Conservation (phyloP, 169 alveolate genomes). For the Eimeria tenella region DNA sequence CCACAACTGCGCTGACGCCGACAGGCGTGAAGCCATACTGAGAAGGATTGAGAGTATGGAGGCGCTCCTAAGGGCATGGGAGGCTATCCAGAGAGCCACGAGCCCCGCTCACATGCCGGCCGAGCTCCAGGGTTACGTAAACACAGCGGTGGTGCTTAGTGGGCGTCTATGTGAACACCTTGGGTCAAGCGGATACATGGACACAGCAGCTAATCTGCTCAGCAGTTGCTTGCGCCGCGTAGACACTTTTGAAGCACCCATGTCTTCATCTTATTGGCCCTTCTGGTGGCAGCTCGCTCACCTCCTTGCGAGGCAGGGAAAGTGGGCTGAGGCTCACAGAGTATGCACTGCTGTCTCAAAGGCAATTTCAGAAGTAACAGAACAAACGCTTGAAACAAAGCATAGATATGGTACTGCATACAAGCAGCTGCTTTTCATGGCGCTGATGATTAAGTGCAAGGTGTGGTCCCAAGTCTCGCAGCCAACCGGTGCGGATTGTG, state of each 20-base stretch:
- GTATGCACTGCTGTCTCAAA: slow-evolving; percentile 22
- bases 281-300: slow-evolving; percentile 63
- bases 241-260: background rate
- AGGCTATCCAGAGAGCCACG: background rate
- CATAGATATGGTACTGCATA: background rate
- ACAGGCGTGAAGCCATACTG: slow-evolving; percentile 23
- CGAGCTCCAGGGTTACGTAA: background rate
- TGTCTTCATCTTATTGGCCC: slow-evolving; percentile 16
- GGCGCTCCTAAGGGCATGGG: slow-evolving; percentile 7
- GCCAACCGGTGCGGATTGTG: slow-evolving; percentile 28
- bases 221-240: slow-evolving; percentile 26
- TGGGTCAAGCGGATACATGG: slow-evolving; percentile 19
- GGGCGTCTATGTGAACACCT: slow-evolving; percentile 13
- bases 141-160: slow-evolving; percentile 8
- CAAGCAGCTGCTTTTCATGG: slow-evolving; percentile 33
- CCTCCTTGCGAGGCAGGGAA: background rate
- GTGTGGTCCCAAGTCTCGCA: background rate
- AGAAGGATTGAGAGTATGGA: slow-evolving; percentile 14
- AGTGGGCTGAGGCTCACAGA: slow-evolving; percentile 27
- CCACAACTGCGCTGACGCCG: slow-evolving; percentile 2
- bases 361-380: slow-evolving; percentile 26
- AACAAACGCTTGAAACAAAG: background rate
- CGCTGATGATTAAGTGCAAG: slow-evolving; percentile 47
- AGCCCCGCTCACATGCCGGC: background rate
- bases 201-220: slow-evolving; percentile 30